phyloP scores from a whole-genome alignment of 2,329 filamentous ascomycete genomes.

The Alternaria arborescens region DNA sequence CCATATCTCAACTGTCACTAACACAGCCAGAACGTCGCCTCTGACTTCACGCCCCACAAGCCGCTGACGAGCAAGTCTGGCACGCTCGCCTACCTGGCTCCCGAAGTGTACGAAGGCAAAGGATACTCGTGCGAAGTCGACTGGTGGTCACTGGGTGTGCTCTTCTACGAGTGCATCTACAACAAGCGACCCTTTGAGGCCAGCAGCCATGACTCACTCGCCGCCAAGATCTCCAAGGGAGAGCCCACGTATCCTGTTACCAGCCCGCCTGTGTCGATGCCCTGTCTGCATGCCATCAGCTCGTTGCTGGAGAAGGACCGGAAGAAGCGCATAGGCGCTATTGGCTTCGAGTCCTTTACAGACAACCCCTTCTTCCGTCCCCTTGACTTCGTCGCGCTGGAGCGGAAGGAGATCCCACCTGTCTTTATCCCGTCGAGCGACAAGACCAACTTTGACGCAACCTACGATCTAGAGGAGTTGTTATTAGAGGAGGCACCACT shows the following conservation, averaged over 20 bases:
- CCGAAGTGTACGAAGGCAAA: constrained; percentile 90
- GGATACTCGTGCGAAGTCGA: constrained; percentile 92
- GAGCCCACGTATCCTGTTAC: constrained; percentile 92
- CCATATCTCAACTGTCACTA: constrained; percentile 36
- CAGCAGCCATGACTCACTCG: constrained; percentile 81
- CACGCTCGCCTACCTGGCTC: constrained; percentile 92
- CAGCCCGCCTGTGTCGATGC: constrained; percentile 85
- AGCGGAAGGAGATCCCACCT: constrained; percentile 87
- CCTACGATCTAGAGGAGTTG: constrained; percentile 94
- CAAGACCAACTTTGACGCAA: constrained; percentile 99
- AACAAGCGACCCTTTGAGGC: constrained; percentile 98
- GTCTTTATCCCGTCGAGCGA: constrained; percentile 94
- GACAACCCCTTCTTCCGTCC: constrained; percentile 87
- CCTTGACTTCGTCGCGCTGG: constrained; percentile 84
- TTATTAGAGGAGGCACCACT: constrained; percentile 92
- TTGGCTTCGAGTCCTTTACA: constrained; percentile 82
- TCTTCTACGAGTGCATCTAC: constrained; percentile 99
- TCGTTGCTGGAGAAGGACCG: constrained; percentile 83
- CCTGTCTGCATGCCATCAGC: constrained; percentile 88
- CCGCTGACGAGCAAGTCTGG: constrained; percentile 94
- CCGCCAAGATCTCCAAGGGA: constrained; percentile 80
- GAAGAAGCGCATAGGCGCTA: constrained; percentile 81
- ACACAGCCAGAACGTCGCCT: constrained; percentile 84
- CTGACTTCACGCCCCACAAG: constrained; percentile 85
- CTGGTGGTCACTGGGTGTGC: constrained; percentile 97